phyloP scores from a whole-genome alignment of 345 rosid genomes.

The Camelina hispida region DNA sequence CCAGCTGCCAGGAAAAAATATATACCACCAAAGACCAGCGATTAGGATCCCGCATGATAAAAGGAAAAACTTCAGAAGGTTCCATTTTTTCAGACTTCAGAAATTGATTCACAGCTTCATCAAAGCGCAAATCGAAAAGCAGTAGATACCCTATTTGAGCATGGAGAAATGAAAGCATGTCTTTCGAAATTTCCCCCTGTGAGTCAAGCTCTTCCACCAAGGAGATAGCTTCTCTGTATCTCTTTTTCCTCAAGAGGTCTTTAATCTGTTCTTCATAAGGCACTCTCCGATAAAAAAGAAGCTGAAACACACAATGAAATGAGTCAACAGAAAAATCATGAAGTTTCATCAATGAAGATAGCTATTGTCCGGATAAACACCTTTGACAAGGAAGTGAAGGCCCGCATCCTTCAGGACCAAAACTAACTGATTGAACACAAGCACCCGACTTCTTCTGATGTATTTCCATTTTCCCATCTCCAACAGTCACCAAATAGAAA shows the following conservation, averaged over 20 bases:
- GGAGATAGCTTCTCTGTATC: slow-evolving; percentile 83
- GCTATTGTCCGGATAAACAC: slow-evolving; percentile 40
- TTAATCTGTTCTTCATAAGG: slow-evolving; percentile 90
- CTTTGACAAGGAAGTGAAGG: slow-evolving; percentile 72
- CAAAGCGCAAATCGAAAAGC: slow-evolving; percentile 93
- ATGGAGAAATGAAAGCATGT: slow-evolving; percentile 89
- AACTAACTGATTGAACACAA: slow-evolving; percentile 72
- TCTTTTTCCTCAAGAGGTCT: slow-evolving; percentile 88
- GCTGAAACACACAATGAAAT: slow-evolving; percentile 51
- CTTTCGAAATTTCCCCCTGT: slow-evolving; percentile 83
- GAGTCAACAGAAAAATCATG: slow-evolving; percentile 19
- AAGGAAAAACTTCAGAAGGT: slow-evolving; percentile 98
- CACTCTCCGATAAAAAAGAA: slow-evolving; percentile 71
- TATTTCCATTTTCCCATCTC: slow-evolving; percentile 88
- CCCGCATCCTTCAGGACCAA: slow-evolving; percentile 75
- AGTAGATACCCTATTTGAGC: slow-evolving; percentile 98
- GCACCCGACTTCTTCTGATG: slow-evolving; percentile 82
- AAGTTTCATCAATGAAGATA: slow-evolving; percentile 15
- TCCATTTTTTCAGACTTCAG: slow-evolving; percentile 92
- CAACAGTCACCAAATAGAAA: slow-evolving; percentile 63
- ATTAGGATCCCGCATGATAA: slow-evolving; percentile 98
- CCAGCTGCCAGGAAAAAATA: slow-evolving; percentile 8
- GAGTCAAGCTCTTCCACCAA: slow-evolving; percentile 87
- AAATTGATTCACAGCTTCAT: slow-evolving; percentile 96
- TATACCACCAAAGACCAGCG: slow-evolving; percentile 96